Base-by-base conservation (phyloP, 306 rosid genomes). In the Vigna radiata region DNA sequence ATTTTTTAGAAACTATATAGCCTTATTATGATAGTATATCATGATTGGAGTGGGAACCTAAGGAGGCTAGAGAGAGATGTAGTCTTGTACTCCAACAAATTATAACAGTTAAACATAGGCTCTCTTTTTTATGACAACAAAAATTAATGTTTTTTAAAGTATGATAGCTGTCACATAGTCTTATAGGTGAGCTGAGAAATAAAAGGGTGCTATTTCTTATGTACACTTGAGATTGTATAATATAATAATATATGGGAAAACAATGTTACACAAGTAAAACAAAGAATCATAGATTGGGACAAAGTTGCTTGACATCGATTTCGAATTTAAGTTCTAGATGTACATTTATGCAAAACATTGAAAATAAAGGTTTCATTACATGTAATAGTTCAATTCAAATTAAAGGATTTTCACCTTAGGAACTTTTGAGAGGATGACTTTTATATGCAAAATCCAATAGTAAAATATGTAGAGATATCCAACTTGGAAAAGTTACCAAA, bases 11-110 rank as follows among this genome's bases (percentile, higher is more conserved):
- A 4, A 8, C 15, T 29, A 29, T 29, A 29, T 29, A 29, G 33
- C 4, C 33, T 29, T 4, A 29, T 29, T 29, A 29, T 29, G 31
- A 25, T 25, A 1, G 2, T n/a, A n/a, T 25, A 25, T 29, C 31
- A 29, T 29, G 3, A 29, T 29, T 29, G 76, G 81, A 63, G 73
- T 39, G 61, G 75, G 58, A 79, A 71, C 70, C 79, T 10, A 71
- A 60, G 81, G 47, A 11, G 64, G 54, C 15, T 13, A 47, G 19
- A 16, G 73, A 43, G 25, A 63, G 16, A 65, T 63, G 1, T 21
- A 4, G 19, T 36, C 33, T 49, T 62, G 77, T 31, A 29, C 8
- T 1, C 39, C 71, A 78, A 74, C 75, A 65, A 63, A 17, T 73
- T 68, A 21, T 4, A 54, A 68, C 18, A 4, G 27, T 66, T 63